Base-by-base conservation (phyloP, 176 grass and related monocot species). In the Cocos nucifera region DNA sequence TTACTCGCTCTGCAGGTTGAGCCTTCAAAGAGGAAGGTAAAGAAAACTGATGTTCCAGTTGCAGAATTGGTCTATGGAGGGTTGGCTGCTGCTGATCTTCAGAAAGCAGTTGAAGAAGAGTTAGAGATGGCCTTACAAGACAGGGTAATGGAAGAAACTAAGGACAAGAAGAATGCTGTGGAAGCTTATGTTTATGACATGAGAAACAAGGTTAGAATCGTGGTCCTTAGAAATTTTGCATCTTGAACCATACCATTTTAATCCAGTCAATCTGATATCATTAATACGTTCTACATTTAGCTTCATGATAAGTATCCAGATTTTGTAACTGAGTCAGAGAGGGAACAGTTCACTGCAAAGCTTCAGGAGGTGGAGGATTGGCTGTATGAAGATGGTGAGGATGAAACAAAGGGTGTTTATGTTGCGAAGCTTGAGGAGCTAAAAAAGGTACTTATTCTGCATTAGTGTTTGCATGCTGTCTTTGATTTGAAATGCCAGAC, bases 181-280 rank as follows among this genome's bases (percentile, higher is more conserved):
- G 94, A 99, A 58, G 70, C 94, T 56, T 99, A 99, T 79, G 94
- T 99, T 55, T 99, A 99, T 79, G 94, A 99, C 56, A 99, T 88
- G 77, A 82, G 88, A 26, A 99, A 99, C 61, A 99, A 99, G 81
- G 94, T 93, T 67, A 48, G 35, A 52, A 59, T 4, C n/a, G n/a
- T 21, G 28, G 28, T 30, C 28, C 28, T 30, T 6, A 30, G 5
- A 30, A 30, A 30, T 5, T 30, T 30, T 30, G 5, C 58, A 7
- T 26, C 2, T 44, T 44, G 10, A 44, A 44, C 8, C 10, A 3
- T 59, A 17, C 14, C 6, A 58, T 21, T 56, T 14, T 21, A 73
- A 53, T 21, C 29, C 4, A 54, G 30, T 30, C 57, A 53, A 56
- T 39, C 32, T 88, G 61, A 88, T 66, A 6, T 59, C 22, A 32